Percentiles rank a stretch among this genome's conserved stretches.
Conservation (phyloP, 495 filamentous ascomycete species). For the Bacidia gigantensis region DNA sequence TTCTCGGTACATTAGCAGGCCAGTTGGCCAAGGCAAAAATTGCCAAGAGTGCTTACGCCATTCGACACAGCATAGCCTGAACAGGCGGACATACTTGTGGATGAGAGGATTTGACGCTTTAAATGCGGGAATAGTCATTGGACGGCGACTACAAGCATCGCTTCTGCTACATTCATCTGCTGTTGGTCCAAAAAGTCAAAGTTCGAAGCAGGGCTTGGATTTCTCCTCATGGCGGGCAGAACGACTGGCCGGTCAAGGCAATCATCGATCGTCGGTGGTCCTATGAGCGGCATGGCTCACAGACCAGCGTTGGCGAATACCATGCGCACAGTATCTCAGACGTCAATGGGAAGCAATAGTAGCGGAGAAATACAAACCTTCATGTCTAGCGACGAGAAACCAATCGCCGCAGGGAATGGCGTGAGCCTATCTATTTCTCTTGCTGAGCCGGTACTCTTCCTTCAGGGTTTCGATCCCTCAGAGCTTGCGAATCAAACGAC, state of each 20-base stretch:
- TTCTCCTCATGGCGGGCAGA: conserved; percentile 13
- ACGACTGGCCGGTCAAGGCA: conserved; percentile 16
- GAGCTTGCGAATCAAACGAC: conserved; percentile 55
- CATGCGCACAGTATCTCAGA: conserved; percentile 17
- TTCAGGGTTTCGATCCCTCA: conserved; percentile 82
- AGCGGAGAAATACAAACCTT: neutral
- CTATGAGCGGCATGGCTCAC: conserved; percentile 24
- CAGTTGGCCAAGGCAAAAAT: too few relatives aligned
- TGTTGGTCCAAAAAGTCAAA: conserved; percentile 17
- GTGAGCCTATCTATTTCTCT: conserved; percentile 59
- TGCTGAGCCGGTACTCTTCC: conserved; percentile 79
- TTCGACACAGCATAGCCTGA: neutral
- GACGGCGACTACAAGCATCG: too few relatives aligned
- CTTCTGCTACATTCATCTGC: conserved; percentile 7
- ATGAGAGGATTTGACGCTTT: too few relatives aligned
- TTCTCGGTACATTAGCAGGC: too few relatives aligned
- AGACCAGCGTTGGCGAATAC: conserved; percentile 21
- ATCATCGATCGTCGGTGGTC: conserved; percentile 23
- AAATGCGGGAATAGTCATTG: too few relatives aligned
- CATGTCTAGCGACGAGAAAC: conserved; percentile 42
- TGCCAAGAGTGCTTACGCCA: neutral
- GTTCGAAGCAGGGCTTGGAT: conserved; percentile 25
- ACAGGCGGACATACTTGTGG: too few relatives aligned
- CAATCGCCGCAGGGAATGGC: conserved; percentile 60
- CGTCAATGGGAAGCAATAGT: conserved; percentile 20